Percentiles rank a stretch among this genome's conserved stretches.
Evolutionary conservation across 129 eudicot genomes (phyloP).

Genomic region (Apium graveolens): DNA sequence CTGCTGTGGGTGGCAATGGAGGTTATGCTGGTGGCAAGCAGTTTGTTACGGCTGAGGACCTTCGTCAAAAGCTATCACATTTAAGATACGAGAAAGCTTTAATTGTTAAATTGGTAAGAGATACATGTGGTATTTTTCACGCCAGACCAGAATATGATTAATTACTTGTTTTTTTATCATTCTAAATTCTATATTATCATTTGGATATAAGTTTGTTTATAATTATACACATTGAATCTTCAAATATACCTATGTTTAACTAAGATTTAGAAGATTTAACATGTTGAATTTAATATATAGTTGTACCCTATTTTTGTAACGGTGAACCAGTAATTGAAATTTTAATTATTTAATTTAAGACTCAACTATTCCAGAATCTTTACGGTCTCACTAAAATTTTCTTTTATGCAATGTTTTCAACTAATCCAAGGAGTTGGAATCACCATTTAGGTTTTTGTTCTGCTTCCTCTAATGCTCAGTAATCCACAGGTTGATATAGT

Average conservation of each 20-base stretch:
- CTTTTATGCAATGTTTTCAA: neutral
- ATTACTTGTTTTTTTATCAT: neutral
- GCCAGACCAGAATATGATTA: neutral
- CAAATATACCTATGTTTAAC: neutral
- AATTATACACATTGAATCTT: neutral
- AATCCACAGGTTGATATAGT: slow-evolving; percentile 80
- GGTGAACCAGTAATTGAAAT: neutral
- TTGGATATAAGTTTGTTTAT: neutral
- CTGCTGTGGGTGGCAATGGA: slow-evolving; percentile 99
- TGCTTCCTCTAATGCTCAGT: slow-evolving; percentile 13
- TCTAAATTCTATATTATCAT: neutral
- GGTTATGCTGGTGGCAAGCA: slow-evolving; percentile 97
- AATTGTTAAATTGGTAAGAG: slow-evolving; percentile 82
- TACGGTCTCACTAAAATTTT: neutral
- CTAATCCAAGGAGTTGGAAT: neutral
- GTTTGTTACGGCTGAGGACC: slow-evolving; percentile 95
- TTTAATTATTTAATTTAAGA: too few relatives aligned
- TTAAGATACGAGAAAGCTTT: slow-evolving; percentile 81
- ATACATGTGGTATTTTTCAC: neutral
- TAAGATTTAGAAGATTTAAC: too few relatives aligned
- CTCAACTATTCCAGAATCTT: too few relatives aligned
- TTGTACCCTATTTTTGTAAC: neutral
- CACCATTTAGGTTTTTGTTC: slow-evolving; percentile 6
- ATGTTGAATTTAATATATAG: neutral
- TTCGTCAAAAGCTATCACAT: slow-evolving; percentile 82